Percentiles rank a stretch among this genome's conserved stretches.
These are phyloP conservation scores for Lipomyces lipofer DNA, from an alignment of 805 yeast genomes.

Conservation along the genomic window DNA sequence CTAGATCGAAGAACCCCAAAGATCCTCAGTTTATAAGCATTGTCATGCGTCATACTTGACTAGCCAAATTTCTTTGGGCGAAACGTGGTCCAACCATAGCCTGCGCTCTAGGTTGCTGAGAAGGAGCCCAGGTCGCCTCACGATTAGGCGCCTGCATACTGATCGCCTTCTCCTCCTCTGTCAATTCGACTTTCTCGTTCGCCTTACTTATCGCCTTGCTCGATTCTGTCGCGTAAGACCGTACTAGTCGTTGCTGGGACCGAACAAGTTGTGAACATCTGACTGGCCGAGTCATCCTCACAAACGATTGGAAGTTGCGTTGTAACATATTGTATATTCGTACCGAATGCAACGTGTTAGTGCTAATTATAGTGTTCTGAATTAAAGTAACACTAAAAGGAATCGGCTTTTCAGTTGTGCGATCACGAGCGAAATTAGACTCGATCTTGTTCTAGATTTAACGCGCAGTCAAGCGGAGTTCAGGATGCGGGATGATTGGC, in stretches of 20 bases:
- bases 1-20: background rate
- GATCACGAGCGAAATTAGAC: too few relatives aligned
- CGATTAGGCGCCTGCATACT: constrained; percentile 75
- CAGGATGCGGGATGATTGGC: too few relatives aligned
- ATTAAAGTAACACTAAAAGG: too few relatives aligned
- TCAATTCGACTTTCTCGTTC: constrained; percentile 4
- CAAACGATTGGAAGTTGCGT: too few relatives aligned
- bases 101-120: constrained; percentile 62
- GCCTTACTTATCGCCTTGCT: background rate
- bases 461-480: too few relatives aligned
- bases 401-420: too few relatives aligned
- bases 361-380: too few relatives aligned
- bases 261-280: too few relatives aligned
- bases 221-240: background rate
- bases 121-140: constrained; percentile 64
- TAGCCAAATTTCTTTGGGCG: constrained; percentile 63
- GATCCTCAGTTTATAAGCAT: background rate
- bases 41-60: constrained; percentile 28
- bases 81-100: constrained; percentile 65
- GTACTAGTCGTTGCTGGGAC: background rate
- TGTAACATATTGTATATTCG: too few relatives aligned
- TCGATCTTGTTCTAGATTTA: too few relatives aligned
- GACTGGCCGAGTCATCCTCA: too few relatives aligned
- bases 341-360: too few relatives aligned
- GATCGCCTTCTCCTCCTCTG: constrained; percentile 20